Evolutionary conservation across 2,329 filamentous ascomycete genomes (phyloP), one percentile per base, ranked within the genome.

Genomic region (Madurella fahalii): DNA sequence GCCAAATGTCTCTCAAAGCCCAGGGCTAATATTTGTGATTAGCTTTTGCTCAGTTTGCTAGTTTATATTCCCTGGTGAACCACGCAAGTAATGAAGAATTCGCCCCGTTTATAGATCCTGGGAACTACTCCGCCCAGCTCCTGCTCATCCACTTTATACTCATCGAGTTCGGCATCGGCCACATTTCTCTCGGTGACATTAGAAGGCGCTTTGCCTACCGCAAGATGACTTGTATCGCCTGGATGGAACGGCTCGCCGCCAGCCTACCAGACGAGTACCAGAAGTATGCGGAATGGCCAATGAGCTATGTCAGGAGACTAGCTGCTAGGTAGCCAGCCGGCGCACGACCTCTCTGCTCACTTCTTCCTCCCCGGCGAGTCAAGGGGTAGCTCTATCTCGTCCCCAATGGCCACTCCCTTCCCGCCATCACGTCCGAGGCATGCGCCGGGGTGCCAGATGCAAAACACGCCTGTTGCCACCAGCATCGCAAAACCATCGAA

Each of bases 141-240:
- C 63, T 74, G 2, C 64, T 74, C 20, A 63, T 70, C 31, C 71
- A 74, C 54, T 69, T 72, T 52, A 64, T 72, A 5, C 58, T 72
- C 40, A 54, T 64, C 49, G 63, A 65, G 53, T 63, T 58, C 40
- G 52, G 52, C 17, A 57, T 64, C 12, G 63, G 62, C 12, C 43
- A 55, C 18, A 40, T 62, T 4, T 56, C 56, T 8, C 57, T 64
- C 4, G 57, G 58, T 5, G 5, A 25, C 2, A 18, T 37, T 11
- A 56, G 54, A 12, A 16, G 15, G 11, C 50, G 57, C 15, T 63
- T 63, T 15, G 53, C 37, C 12, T 64, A 54, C 39, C 55, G 58
- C 4, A 56, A 51, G 43, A 57, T 51, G 40, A 49, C 52, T 1
- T 56, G 50, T 9, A 53, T 59, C 30, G 47, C 56, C 12, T 64